Conservation (phyloP, 352 stramenopile genomes). For the Globisporangium heterothallicum region DNA sequence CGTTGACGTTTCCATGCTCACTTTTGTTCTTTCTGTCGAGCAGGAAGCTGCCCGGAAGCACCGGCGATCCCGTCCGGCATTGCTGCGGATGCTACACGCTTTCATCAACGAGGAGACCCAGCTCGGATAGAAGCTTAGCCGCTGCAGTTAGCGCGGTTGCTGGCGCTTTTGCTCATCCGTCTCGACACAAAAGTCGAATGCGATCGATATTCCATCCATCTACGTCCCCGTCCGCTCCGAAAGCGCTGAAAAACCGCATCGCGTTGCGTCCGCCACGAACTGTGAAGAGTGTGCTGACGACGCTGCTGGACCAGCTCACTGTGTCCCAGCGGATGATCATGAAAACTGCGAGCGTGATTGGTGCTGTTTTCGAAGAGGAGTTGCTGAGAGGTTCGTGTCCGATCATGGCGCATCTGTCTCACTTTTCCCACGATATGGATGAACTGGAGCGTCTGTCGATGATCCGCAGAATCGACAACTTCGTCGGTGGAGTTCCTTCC, state of each 20-base stretch:
- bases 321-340: slow-evolving; percentile 83
- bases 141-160: slow-evolving; percentile 18
- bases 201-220: slow-evolving; percentile 54
- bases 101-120: slow-evolving; percentile 56
- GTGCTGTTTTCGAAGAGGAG: slow-evolving; percentile 69
- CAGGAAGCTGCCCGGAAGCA: slow-evolving; percentile 58
- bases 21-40: slow-evolving; percentile 1
- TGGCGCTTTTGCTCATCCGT: slow-evolving; percentile 21
- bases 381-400: slow-evolving; percentile 59
- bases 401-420: slow-evolving; percentile 64
- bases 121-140: slow-evolving; percentile 42
- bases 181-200: slow-evolving; percentile 39
- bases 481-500: slow-evolving; percentile 56
- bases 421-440: slow-evolving; percentile 62
- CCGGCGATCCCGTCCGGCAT: slow-evolving; percentile 60
- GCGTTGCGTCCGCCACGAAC: slow-evolving; percentile 63
- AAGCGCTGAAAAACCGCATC: slow-evolving; percentile 66
- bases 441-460: slow-evolving; percentile 71
- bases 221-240: slow-evolving; percentile 12
- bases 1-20: not conserved
- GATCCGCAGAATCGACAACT: slow-evolving; percentile 74
- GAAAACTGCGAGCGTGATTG: slow-evolving; percentile 84
- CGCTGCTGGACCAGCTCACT: slow-evolving; percentile 74
- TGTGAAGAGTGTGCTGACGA: slow-evolving; percentile 82
- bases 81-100: slow-evolving; percentile 77